These are phyloP conservation scores for Monosporascus sp. DNA, from an alignment of 2,329 filamentous ascomycete genomes.

Conservation along the genomic window DNA sequence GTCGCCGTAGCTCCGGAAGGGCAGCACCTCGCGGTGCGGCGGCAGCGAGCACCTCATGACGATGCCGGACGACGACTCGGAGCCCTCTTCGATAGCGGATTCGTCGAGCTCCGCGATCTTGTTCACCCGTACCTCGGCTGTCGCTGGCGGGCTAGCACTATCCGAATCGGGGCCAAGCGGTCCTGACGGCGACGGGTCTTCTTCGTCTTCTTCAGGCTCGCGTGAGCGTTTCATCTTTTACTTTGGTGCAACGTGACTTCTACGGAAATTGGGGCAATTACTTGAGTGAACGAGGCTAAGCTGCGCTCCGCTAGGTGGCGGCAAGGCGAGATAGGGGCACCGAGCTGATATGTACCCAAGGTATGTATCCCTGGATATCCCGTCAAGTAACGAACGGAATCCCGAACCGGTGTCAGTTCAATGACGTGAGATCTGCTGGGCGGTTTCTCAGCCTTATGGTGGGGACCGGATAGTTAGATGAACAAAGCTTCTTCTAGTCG, in stretches of 20 bases:
- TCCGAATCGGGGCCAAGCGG: slow-evolving; percentile 3
- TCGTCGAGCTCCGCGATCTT: slow-evolving; percentile 60
- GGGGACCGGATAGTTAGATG: neutral
- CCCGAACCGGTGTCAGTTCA: neutral
- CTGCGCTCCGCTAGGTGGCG: no score
- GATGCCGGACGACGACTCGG: slow-evolving; percentile 11
- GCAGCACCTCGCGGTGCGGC: slow-evolving; percentile 66
- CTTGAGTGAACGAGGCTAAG: slow-evolving; percentile 9
- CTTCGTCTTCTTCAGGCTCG: slow-evolving; percentile 47
- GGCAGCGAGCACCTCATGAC: slow-evolving; percentile 79
- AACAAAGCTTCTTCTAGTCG: neutral
- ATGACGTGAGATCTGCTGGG: neutral
- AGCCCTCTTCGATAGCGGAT: neutral
- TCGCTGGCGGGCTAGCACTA: slow-evolving; percentile 4
- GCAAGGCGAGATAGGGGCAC: neutral
- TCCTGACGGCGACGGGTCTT: slow-evolving; percentile 21
- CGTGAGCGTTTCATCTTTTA: slow-evolving; percentile 57
- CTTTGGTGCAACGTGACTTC: slow-evolving; percentile 18
- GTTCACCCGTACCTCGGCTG: slow-evolving; percentile 24
- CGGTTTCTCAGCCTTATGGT: neutral
- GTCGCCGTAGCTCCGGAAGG: slow-evolving; percentile 70
- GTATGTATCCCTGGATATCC: neutral
- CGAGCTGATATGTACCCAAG: neutral
- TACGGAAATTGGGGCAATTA: slow-evolving; percentile 30
- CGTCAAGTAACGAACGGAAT: neutral